phyloP scores from a whole-genome alignment of 495 filamentous ascomycete genomes.

The Penicillium odoratum region DNA sequence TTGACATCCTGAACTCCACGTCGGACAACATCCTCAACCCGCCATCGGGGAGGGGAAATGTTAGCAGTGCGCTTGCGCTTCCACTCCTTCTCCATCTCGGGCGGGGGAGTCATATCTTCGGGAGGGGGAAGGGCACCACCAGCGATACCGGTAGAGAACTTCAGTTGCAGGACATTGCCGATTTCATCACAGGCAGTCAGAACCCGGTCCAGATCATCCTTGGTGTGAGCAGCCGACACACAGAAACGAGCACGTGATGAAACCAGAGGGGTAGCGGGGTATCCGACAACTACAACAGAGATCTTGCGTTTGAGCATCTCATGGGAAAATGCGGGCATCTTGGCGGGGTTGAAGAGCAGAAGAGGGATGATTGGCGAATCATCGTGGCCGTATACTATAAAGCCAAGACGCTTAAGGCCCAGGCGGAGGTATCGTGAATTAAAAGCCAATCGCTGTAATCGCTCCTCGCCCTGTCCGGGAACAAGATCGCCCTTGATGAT shows the following conservation, averaged over 20 bases:
- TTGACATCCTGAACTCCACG: constrained; percentile 80
- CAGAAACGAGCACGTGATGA: constrained; percentile 94
- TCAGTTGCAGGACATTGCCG: constrained; percentile 87
- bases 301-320: constrained; percentile 98
- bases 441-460: constrained; percentile 93
- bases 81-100: constrained; percentile 70
- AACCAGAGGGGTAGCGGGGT: constrained; percentile 95
- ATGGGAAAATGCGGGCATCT: constrained; percentile 96
- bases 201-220: constrained; percentile 93
- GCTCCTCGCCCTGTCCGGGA: constrained; percentile 93
- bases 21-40: constrained; percentile 74
- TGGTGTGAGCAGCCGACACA: constrained; percentile 93
- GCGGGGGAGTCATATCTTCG: constrained; percentile 66
- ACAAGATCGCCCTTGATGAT: constrained; percentile 85
- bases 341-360: constrained; percentile 92
- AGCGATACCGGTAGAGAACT: constrained; percentile 92
- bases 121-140: constrained; percentile 76
- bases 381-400: constrained; percentile 95
- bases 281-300: constrained; percentile 96
- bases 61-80: constrained; percentile 45
- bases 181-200: constrained; percentile 90
- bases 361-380: constrained; percentile 96
- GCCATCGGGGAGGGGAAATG: constrained; percentile 73
- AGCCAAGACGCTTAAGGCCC: constrained; percentile 93
- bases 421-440: constrained; percentile 97